phyloP scores from a whole-genome alignment of 2,329 filamentous ascomycete genomes.

The Nemania abortiva region DNA sequence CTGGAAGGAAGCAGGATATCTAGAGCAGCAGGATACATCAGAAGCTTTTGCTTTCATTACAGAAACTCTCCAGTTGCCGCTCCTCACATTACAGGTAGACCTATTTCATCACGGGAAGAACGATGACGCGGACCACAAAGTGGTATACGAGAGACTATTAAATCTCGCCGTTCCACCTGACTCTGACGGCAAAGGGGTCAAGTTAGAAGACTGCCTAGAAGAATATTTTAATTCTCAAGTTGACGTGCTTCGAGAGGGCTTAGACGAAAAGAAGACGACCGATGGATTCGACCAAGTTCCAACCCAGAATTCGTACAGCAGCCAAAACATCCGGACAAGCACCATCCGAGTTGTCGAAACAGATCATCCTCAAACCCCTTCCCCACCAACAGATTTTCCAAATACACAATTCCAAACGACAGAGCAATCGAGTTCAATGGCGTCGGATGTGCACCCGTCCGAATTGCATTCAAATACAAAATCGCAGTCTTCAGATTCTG shows the following conservation, averaged over 20 bases:
- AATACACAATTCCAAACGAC: conserved; percentile 23
- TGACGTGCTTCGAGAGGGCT: conserved; percentile 82
- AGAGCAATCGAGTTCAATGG: not conserved
- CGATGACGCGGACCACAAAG: conserved; percentile 90
- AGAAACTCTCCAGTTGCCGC: conserved; percentile 85
- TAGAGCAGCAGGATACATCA: conserved; percentile 94
- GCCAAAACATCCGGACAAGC: conserved; percentile 46
- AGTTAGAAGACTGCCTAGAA: conserved; percentile 90
- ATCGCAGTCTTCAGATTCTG: conserved; percentile 35
- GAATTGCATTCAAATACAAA: conserved; percentile 37
- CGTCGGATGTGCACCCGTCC: conserved; percentile 1
- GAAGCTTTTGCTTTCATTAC: conserved; percentile 97
- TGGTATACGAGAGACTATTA: conserved; percentile 89
- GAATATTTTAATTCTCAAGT: conserved; percentile 95
- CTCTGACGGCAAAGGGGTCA: conserved; percentile 76
- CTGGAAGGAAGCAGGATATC: conserved; percentile 81
- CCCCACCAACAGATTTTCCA: conserved; percentile 37
- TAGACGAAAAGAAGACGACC: conserved; percentile 61
- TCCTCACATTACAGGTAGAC: conserved; percentile 92
- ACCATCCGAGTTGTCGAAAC: conserved; percentile 53
- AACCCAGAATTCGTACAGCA: conserved; percentile 42
- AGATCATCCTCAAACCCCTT: conserved; percentile 41
- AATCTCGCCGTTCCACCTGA: conserved; percentile 90
- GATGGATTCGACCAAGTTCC: conserved; percentile 54
- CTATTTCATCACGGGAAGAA: conserved; percentile 92